A percentile compares a stretch with the other conserved stretches of the same genome.
Conservation (phyloP, 2,329 filamentous ascomycete species). For the Emmonsia crescens region DNA sequence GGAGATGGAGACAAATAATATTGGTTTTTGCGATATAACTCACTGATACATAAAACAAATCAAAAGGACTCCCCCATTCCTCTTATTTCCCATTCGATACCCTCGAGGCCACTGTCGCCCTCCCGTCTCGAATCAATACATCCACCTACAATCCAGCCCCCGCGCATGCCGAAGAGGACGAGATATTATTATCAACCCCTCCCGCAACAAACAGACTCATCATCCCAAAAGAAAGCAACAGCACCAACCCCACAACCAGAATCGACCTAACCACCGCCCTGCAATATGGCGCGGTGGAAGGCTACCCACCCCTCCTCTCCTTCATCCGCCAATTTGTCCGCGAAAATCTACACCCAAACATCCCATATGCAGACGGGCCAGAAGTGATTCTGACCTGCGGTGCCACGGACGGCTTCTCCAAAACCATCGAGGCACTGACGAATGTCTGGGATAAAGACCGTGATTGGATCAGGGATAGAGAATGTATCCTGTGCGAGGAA, state of each 20-base stretch:
- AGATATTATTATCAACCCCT: slow-evolving; percentile 20
- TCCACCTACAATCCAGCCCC: slow-evolving; percentile 31
- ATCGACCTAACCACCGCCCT: slow-evolving; percentile 74
- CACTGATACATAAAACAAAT: background rate
- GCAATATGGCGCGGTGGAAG: slow-evolving; percentile 75
- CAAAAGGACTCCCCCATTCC: slow-evolving; percentile 63
- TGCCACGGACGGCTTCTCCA: slow-evolving; percentile 74
- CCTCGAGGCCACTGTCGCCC: slow-evolving; percentile 68
- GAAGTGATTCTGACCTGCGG: slow-evolving; percentile 73
- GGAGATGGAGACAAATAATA: background rate
- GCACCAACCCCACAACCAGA: slow-evolving; percentile 51
- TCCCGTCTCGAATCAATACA: slow-evolving; percentile 52
- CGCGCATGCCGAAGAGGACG: slow-evolving; percentile 26
- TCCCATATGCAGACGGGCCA: slow-evolving; percentile 65
- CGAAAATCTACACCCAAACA: slow-evolving; percentile 66
- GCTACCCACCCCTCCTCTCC: slow-evolving; percentile 65
- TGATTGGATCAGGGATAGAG: slow-evolving; percentile 56
- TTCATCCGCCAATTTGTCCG: slow-evolving; percentile 71
- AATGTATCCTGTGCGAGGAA: slow-evolving; percentile 67
- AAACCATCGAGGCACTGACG: slow-evolving; percentile 63
- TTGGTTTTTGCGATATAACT: slow-evolving; percentile 5
- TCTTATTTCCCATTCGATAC: slow-evolving; percentile 85
- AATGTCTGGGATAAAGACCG: slow-evolving; percentile 63
- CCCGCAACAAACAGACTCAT: slow-evolving; percentile 44
- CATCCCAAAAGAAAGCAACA: slow-evolving; percentile 57